Percentiles rank a stretch among this genome's conserved stretches.
Evolutionary conservation across 2,329 filamentous ascomycete species (phyloP).

Genomic region (Calonectria pauciramosa): DNA sequence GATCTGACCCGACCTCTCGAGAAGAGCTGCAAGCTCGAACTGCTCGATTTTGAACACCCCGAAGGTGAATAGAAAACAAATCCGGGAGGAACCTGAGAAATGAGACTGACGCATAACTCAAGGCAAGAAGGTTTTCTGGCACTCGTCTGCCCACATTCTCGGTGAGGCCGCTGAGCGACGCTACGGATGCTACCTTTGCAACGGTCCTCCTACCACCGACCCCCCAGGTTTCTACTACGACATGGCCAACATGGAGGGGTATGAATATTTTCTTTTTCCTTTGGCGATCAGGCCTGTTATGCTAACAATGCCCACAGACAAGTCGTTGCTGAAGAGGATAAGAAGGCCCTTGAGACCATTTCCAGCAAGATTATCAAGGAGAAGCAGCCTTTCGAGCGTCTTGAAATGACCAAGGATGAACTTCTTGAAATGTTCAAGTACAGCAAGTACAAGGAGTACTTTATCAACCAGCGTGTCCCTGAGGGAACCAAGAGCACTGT

Average conservation of each 20-base stretch:
- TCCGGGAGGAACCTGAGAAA: background rate
- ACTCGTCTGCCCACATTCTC: slow-evolving; percentile 95
- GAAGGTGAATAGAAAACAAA: slow-evolving; percentile 46
- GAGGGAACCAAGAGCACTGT: slow-evolving; percentile 94
- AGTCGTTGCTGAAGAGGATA: slow-evolving; percentile 81
- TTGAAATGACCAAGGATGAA: slow-evolving; percentile 91
- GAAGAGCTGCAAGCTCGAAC: slow-evolving; percentile 85
- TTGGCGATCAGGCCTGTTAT: background rate
- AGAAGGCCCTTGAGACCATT: slow-evolving; percentile 86
- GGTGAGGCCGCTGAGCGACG: slow-evolving; percentile 93
- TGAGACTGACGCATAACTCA: background rate
- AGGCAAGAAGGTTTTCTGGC: slow-evolving; percentile 98
- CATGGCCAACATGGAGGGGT: slow-evolving; percentile 76
- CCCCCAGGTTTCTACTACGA: slow-evolving; percentile 91
- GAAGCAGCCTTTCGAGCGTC: slow-evolving; percentile 93
- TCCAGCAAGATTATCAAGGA: slow-evolving; percentile 92
- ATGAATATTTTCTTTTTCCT: slow-evolving; percentile 14
- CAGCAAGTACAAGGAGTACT: slow-evolving; percentile 98
- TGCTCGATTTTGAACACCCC: slow-evolving; percentile 81
- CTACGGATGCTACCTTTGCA: slow-evolving; percentile 92
- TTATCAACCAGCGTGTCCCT: slow-evolving; percentile 79
- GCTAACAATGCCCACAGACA: slow-evolving; percentile 68
- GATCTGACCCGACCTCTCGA: slow-evolving; percentile 93
- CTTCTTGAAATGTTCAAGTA: slow-evolving; percentile 95
- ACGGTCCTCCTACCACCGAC: slow-evolving; percentile 91